Base-by-base conservation (phyloP, 306 rosid genomes). In the Pterocarpus santalinus region DNA sequence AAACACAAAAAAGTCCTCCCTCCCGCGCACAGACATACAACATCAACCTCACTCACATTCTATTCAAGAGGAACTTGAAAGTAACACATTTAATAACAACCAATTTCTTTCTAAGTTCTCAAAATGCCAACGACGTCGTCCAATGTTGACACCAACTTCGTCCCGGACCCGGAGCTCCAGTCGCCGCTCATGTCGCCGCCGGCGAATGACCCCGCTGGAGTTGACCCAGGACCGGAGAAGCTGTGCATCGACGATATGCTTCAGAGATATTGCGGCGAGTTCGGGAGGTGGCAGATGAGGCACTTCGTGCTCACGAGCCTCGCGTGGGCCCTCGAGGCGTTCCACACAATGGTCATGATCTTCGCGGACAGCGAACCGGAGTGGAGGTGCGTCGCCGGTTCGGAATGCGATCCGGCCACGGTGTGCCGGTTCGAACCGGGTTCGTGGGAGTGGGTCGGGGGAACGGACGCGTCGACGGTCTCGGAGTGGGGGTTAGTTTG, bases 291-390 rank as follows among this genome's bases (percentile, higher is more conserved):
- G 97, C 99, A 95, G 78, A 30, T 87, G 16, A 81, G 65, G 80
- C 99, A 95, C 91, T 95, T 95, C 66, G 87, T 93, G 35, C 81
- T 95, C 1, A 92, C 99, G 1, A 90, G 85, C 80, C 83, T 95
- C 56, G 99, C 99, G 1, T 95, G 97, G 99, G 94, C 95, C 0
- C 87, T 95, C 1, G 97, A 92, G 81, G 97, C 94, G 0, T 95
- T 95, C 69, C 99, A 95, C 83, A 91, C 99, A 35, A 93, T 95
- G 99, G 97, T 95, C 16, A 91, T 95, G 91, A 95, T 95, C 34
- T 95, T 95, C 14, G 95, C 98, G 0, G 98, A 95, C 80, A 83
- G 87, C 0, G 92, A 95, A 17, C 95, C 97, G 2, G 85, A 62
- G 1, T 92, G 92, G 95, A 75, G 81, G 9, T 95, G 97, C 64